phyloP scores from a whole-genome alignment of 331 rosid species.

The Dryas integrifolia region DNA sequence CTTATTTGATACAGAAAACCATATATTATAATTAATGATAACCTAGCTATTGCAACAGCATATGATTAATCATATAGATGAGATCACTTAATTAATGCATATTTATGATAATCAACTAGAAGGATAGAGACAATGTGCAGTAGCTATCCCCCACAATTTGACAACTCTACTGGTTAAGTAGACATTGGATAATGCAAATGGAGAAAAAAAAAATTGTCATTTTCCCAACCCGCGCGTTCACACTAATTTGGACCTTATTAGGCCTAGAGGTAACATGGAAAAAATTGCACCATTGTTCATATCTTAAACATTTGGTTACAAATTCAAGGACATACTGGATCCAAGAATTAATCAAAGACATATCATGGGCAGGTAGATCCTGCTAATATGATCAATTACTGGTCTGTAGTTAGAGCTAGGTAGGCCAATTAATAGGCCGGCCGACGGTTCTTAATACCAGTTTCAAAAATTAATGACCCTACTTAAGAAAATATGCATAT shows the following conservation, averaged over 20 bases:
- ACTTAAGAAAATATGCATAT: not conserved
- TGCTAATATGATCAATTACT: constrained; percentile 13
- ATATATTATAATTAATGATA: not conserved
- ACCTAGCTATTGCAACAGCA: not conserved
- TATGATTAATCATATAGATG: not conserved
- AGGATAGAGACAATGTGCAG: not conserved
- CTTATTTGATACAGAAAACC: not conserved
- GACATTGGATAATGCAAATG: not conserved
- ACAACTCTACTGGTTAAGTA: not conserved
- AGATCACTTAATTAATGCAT: not conserved
- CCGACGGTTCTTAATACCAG: constrained; percentile 3
- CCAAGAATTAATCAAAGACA: too few relatives aligned
- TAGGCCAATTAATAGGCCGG: constrained; percentile 52
- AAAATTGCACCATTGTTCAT: not conserved
- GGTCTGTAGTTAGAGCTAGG: constrained; percentile 42
- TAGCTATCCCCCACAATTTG: not conserved
- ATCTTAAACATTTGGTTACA: too few relatives aligned
- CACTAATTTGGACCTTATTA: not conserved
- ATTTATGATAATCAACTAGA: not conserved
- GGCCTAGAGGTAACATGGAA: constrained; percentile 14
- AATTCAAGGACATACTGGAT: too few relatives aligned
- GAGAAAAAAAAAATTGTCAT: not conserved
- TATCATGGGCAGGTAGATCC: not conserved
- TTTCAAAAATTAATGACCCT: not conserved
- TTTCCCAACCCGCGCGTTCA: not conserved